Conservation (phyloP, 1,284 basidiomycete species). For the Boletus calvinii region DNA sequence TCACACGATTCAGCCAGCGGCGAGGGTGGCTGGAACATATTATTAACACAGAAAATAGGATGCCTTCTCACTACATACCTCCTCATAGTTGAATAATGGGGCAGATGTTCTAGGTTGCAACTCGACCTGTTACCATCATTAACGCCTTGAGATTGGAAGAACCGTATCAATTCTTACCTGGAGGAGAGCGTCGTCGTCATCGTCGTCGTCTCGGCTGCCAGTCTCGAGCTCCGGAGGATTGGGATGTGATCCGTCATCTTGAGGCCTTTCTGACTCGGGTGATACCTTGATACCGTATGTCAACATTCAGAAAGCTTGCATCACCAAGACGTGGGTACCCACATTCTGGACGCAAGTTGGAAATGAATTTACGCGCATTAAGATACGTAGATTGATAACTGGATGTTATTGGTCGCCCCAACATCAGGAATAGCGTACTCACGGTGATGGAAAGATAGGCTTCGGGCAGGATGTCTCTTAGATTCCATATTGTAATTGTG, state of each 20-base stretch:
- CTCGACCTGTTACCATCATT: neutral
- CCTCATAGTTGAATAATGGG: neutral
- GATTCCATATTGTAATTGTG: too few species aligned
- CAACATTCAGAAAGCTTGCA: neutral
- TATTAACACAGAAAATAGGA: neutral
- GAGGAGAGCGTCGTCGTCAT: neutral
- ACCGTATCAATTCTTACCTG: neutral
- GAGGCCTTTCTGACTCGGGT: too few species aligned
- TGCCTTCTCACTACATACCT: neutral
- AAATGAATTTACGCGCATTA: too few species aligned
- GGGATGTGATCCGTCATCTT: neutral
- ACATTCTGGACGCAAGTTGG: too few species aligned
- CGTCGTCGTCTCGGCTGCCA: neutral
- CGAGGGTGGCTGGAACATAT: neutral
- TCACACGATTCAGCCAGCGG: neutral
- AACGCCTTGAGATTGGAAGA: neutral
- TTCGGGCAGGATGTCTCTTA: too few species aligned
- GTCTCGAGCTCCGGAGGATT: neutral
- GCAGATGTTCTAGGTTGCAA: neutral
- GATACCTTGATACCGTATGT: too few species aligned
- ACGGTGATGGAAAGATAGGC: too few species aligned
- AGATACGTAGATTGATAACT: too few species aligned
- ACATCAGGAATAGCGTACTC: too few species aligned
- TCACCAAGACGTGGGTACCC: too few species aligned
- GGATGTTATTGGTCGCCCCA: too few species aligned